Percentiles rank a stretch among this genome's conserved stretches.
phyloP scores from a whole-genome alignment of 2,329 filamentous ascomycete genomes.

The Pseudogymnoascus sp. region DNA sequence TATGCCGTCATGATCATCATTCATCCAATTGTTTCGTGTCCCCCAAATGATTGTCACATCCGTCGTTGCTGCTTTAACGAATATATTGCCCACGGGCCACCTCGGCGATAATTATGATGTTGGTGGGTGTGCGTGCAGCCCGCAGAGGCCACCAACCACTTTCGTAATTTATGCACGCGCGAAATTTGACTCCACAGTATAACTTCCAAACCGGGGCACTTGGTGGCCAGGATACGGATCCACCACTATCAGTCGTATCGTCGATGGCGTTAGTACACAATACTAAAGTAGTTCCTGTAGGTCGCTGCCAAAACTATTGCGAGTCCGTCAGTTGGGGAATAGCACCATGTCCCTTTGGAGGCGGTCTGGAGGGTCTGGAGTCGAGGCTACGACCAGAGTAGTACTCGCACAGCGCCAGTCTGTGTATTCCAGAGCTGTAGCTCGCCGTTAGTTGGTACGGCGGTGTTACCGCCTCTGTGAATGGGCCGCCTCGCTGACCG shows the following conservation, averaged over 20 bases:
- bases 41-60: constrained; percentile 6
- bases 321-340: background rate
- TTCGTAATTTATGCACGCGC: constrained; percentile 5
- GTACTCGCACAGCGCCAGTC: background rate
- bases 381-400: background rate
- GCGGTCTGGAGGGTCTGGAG: constrained; percentile 2
- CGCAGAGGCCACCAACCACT: constrained; percentile 5
- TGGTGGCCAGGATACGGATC: background rate
- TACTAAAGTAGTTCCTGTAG: background rate
- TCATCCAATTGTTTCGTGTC: constrained; percentile 6
- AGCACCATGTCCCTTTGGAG: background rate
- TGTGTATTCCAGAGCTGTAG: constrained; percentile 2
- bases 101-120: constrained; percentile 6
- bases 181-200: constrained; percentile 10
- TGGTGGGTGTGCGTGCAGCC: background rate
- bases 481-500: background rate
- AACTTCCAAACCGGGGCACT: background rate
- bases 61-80: constrained; percentile 6
- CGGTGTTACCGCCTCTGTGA: constrained; percentile 8
- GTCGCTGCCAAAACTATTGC: constrained; percentile 6
- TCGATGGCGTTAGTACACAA: background rate
- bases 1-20: background rate
- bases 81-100: background rate
- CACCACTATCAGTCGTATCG: constrained; percentile 6
- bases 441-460: constrained; percentile 8